Evolutionary conservation across 305 asterid species (phyloP), one percentile per base, ranked within the genome.

Genomic region (Rubia tinctorum): DNA sequence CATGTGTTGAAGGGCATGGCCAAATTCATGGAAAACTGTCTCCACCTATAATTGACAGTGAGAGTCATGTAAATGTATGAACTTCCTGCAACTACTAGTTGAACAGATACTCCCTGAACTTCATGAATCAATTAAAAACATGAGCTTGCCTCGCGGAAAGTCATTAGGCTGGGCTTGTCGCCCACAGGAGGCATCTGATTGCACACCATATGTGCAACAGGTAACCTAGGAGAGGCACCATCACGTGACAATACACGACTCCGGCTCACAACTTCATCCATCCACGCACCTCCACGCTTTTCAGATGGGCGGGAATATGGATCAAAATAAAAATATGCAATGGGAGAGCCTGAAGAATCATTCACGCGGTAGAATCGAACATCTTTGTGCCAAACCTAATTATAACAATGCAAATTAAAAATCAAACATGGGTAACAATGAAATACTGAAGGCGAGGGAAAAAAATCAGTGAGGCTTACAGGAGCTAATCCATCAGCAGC

Each of bases 121-220:
- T 12, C 37, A 12, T 22, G 47, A 23, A 47, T 22, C 51, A 68
- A 13, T n/a, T 8, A 8, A 17, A 68, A 73, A 64, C 27, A 71
- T 44, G 62, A 67, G 68, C 79, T 85, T 82, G 91, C 99, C 97
- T 95, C 99, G 20, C 88, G 93, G 75, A 95, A 95, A 62, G 99
- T 95, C 99, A 95, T 95, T 53, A 95, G 92, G 83, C 99, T 95
- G 71, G 99, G 99, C 75, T 95, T 95, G 81, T 95, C 88, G 56
- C 99, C 99, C 30, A 95, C 98, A 10, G 99, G 99, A 80, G 99
- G 98, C 97, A 95, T 95, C 83, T 95, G 99, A 86, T 95, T 95
- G 89, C 99, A 95, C 78, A 95, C 96, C 97, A 95, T 91, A 82
- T 89, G 98, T 63, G 97, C 98, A 73, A 88, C 91, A 78, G 99